Evolutionary conservation across 2,329 filamentous ascomycete genomes (phyloP), one percentile per base, ranked within the genome.

Genomic region (Pleurostoma richardsiae): DNA sequence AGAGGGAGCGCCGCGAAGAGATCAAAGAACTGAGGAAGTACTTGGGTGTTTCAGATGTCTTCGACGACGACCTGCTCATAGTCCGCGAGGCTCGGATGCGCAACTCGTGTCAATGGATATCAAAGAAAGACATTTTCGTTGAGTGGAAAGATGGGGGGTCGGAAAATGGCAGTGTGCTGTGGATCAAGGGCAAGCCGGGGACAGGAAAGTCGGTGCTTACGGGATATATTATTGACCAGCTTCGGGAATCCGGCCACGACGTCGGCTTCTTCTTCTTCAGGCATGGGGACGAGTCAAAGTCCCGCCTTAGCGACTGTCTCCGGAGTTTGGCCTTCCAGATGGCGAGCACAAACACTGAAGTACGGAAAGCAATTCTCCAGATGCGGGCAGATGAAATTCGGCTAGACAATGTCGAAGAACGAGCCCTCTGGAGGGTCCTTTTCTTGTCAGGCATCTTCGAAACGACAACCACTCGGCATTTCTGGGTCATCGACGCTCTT

Each of bases 261-360:
- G 64, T 56, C 47, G 56, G 52, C 31, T 68, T 60, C 46, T 67
- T 60, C 47, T 68, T 68, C 50, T 68, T 69, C 51, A 61, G 56
- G 36, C 44, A 60, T 41, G 56, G 57, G 4, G 57, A 65, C 26
- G 56, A 47, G 10, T 49, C 49, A 1, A 63, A 61, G 31, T 58
- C 58, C 4, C 42, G 30, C 4, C 41, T 63, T 1, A 50, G 54
- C 39, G 8, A 31, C 5, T 62, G 56, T 30, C 54, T 68, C 1
- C 51, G 59, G 4, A 59, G 56, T 2, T 42, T 68, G 6, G 60
- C 65, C 10, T 64, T 58, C 36, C 66, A 69, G 45, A 66, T 66
- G 61, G 62, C 62, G 7, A 27, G 33, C 4, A 43, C 42, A 4
- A 50, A 60, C 40, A 26, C 42, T 27, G 36, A 49, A 1, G 45